Evolutionary conservation across 202 grass and related monocot species (phyloP), one percentile per base, ranked within the genome.

Genomic region (Brachypodium distachyon): DNA sequence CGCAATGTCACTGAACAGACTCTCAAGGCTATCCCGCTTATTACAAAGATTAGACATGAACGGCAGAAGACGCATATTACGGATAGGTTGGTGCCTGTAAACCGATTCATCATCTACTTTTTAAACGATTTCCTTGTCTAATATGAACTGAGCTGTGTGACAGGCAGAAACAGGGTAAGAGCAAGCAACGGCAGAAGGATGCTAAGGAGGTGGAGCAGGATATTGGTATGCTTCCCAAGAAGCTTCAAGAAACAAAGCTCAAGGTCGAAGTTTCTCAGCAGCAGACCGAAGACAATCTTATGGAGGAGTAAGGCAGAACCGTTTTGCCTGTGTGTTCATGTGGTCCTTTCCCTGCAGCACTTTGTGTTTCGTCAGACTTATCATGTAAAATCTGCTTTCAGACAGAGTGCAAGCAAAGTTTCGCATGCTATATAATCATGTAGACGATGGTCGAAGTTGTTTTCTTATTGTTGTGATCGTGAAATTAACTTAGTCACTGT

Each of bases 91-190:
- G 42, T 81, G 41, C 4, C 60, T 79, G 3, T 87, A 22, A 14
- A 56, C 9, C 3, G 23, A 4, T 27, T 66, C n/a, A n/a, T n/a
- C 25, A 1, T 12, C 39, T 23, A 2, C 61, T 52, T 27, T 28
- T 68, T 22, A 22, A 41, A 47, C 7, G 13, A 2, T 61, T 55
- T 74, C 28, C 3, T 31, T 38, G 26, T 23, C 54, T 57, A 61
- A 86, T 34, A 27, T 12, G 8, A 3, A 33, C n/a, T 11, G n/a
- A 64, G 29, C 33, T 62, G 29, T 71, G 51, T 74, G 12, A 76
- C 72, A 99, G 96, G 57, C 89, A 90, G 12, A 81, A 76, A 29
- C 63, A 33, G 23, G 87, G 85, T 80, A 90, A 91, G 51, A 77
- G 25, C 33, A 80, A 82, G 42, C 49, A 68, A 53, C 40, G 33